Percentiles rank a stretch among this genome's conserved stretches.
Conservation (phyloP, 129 eudicot genomes). For the Pittosporum tobira region DNA sequence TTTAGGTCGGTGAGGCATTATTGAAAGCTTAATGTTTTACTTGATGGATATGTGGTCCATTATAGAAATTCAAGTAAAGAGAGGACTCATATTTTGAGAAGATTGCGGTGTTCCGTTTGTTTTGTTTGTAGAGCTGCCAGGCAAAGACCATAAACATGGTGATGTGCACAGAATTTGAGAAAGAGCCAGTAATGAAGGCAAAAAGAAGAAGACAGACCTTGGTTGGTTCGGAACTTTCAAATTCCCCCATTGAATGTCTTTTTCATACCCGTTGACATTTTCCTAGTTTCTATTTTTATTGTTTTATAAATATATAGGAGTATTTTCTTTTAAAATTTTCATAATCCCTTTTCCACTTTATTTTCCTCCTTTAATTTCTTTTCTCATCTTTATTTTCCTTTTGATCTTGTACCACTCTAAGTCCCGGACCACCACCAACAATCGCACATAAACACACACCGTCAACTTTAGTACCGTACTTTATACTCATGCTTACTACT, state of each 20-base stretch:
- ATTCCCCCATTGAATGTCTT: slow-evolving; percentile 22
- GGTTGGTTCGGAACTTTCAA: slow-evolving; percentile 27
- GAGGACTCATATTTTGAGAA: background rate
- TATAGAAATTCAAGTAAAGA: slow-evolving; percentile 1
- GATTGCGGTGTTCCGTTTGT: slow-evolving; percentile 1
- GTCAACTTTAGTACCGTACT: slow-evolving; percentile 31
- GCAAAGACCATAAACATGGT: slow-evolving; percentile 19
- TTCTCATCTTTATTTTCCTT: slow-evolving; percentile 27
- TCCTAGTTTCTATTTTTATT: slow-evolving; percentile 5
- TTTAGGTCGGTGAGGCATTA: background rate
- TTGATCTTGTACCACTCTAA: slow-evolving; percentile 36
- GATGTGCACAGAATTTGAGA: slow-evolving; percentile 59
- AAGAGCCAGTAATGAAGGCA: slow-evolving; percentile 17
- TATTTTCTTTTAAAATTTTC: too few relatives aligned
- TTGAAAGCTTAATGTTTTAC: background rate
- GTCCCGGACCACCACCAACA: slow-evolving; percentile 66
- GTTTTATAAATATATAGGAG: too few relatives aligned
- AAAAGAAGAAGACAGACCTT: slow-evolving; percentile 15
- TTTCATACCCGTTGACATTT: slow-evolving; percentile 65
- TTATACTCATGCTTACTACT: slow-evolving; percentile 64
- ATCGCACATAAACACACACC: slow-evolving; percentile 7
- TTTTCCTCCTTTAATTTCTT: slow-evolving; percentile 15
- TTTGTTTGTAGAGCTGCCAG: slow-evolving; percentile 3
- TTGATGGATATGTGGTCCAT: slow-evolving; percentile 6
- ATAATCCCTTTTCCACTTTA: slow-evolving; percentile 15